These are phyloP conservation scores for Podila epigama DNA, from an alignment of 192 early-diverging fungal species.

Conservation along the genomic window DNA sequence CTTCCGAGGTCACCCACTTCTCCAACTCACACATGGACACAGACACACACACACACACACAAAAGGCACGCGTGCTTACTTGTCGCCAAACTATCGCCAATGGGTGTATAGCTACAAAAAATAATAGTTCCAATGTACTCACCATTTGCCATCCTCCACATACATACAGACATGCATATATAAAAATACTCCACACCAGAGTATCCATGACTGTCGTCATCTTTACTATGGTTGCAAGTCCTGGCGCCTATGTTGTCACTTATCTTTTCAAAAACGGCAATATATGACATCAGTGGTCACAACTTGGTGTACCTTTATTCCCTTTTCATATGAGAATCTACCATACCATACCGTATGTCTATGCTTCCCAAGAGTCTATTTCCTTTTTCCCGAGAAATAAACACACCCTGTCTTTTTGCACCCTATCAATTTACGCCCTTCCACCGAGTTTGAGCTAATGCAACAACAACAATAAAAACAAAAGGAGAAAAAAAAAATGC, in stretches of 20 bases:
- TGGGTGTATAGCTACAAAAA: too few relatives aligned
- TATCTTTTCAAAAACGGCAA: background rate
- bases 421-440: too few relatives aligned
- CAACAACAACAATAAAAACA: too few relatives aligned
- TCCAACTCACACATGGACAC: background rate
- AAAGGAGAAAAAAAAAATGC: background rate
- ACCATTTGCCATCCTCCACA: background rate
- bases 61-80: too few relatives aligned
- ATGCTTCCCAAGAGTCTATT: too few relatives aligned
- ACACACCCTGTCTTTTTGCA: too few relatives aligned
- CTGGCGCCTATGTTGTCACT: background rate
- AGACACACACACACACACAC: background rate
- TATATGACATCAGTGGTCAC: background rate
- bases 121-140: background rate
- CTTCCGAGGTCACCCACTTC: slow-evolving; percentile 2
- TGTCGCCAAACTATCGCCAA: too few relatives aligned
- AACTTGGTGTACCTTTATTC: too few relatives aligned
- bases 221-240: background rate
- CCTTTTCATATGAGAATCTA: too few relatives aligned
- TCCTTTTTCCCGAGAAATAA: too few relatives aligned
- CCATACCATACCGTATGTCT: too few relatives aligned
- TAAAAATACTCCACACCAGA: background rate
- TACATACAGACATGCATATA: background rate
- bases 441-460: too few relatives aligned
- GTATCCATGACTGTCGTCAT: background rate